Evolutionary conservation across 2,329 filamentous ascomycete genomes (phyloP).

Genomic region (Dendryphion nanum): DNA sequence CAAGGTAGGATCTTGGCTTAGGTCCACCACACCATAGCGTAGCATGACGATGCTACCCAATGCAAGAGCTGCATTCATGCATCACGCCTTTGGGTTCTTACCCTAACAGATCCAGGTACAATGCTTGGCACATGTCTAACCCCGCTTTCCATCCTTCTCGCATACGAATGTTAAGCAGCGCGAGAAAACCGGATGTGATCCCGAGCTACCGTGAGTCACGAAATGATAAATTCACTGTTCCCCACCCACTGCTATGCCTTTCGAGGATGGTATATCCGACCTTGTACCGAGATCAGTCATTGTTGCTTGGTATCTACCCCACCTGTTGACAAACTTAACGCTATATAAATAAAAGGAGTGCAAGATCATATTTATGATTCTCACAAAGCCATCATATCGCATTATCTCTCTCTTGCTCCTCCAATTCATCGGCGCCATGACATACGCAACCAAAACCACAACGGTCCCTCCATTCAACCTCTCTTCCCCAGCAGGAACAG

Average conservation of each 20-base stretch:
- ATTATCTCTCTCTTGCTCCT: slow-evolving; percentile 1
- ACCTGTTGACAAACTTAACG: not conserved
- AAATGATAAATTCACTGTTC: slow-evolving; percentile 7
- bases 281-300: slow-evolving; percentile 5
- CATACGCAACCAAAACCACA: slow-evolving; percentile 20
- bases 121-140: slow-evolving; percentile 1
- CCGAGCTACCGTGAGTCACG: slow-evolving; percentile 8
- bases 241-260: slow-evolving; percentile 5
- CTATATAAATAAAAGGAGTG: not conserved
- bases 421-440: slow-evolving; percentile 10
- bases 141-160: slow-evolving; percentile 7
- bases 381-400: not conserved
- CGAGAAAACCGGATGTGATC: slow-evolving; percentile 1
- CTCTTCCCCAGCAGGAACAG: slow-evolving; percentile 56
- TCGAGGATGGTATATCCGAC: slow-evolving; percentile 16
- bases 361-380: not conserved
- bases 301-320: too few relatives aligned
- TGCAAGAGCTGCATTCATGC: slow-evolving; percentile 6
- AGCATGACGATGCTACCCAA: slow-evolving; percentile 3
- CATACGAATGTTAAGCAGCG: slow-evolving; percentile 1
- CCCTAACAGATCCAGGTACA: slow-evolving; percentile 5
- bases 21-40: too few relatives aligned
- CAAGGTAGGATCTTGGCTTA: not conserved
- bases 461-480: slow-evolving; percentile 30
- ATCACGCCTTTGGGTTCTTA: slow-evolving; percentile 2